Conservation (phyloP, 2,329 filamentous ascomycete species). For the Rosellinia necatrix region DNA sequence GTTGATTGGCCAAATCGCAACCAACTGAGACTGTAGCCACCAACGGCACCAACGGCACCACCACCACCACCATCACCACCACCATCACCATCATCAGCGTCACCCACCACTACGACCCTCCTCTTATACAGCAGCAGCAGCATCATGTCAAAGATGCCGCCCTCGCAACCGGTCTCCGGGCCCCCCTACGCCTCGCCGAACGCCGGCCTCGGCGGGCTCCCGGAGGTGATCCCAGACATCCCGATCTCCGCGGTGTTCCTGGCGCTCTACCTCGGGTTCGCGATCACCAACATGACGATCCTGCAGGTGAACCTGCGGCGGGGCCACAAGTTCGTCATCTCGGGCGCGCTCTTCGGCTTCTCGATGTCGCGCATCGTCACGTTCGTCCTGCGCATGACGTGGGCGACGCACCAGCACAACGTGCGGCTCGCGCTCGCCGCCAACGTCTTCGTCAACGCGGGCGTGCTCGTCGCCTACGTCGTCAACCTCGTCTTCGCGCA, state of each 20-base stretch:
- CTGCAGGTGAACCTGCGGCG: conserved; percentile 46
- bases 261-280: conserved; percentile 58
- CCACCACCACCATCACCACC: not conserved
- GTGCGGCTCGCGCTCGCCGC: conserved; percentile 42
- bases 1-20: too few species aligned
- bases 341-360: conserved; percentile 44
- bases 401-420: conserved; percentile 38
- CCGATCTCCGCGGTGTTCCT: conserved; percentile 69
- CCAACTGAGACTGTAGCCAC: not conserved
- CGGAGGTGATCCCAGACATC: conserved; percentile 62
- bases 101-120: too few species aligned
- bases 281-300: conserved; percentile 62
- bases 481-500: conserved; percentile 47
- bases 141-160: conserved; percentile 31
- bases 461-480: conserved; percentile 43
- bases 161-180: conserved; percentile 30
- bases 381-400: conserved; percentile 44
- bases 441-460: conserved; percentile 44
- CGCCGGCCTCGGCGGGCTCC: conserved; percentile 61
- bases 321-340: conserved; percentile 47
- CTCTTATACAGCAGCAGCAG: too few species aligned
- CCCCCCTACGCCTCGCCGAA: conserved; percentile 48
- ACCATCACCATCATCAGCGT: not conserved
- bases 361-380: conserved; percentile 43
- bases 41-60: not conserved